Percentiles rank a stretch among this genome's conserved stretches.
These are phyloP conservation scores for Dalbergia oliveri DNA, from an alignment of 306 rosid genomes.

Conservation along the genomic window DNA sequence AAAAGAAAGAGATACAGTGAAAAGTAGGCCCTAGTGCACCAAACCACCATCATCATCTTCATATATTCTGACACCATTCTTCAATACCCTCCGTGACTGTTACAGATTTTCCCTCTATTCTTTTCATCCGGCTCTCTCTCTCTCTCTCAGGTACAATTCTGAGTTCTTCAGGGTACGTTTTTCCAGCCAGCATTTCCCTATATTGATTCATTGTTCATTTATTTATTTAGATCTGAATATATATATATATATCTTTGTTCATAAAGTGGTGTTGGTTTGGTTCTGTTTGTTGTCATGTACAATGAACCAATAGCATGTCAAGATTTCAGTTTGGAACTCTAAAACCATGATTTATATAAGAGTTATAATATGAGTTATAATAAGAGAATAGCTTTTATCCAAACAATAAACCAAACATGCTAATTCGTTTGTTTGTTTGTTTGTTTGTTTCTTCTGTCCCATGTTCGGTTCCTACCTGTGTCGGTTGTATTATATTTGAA, in stretches of 20 bases:
- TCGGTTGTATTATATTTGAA: slow-evolving; percentile 1
- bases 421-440: not conserved
- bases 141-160: slow-evolving; percentile 25
- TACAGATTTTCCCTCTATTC: not conserved
- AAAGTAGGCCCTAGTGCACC: not conserved
- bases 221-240: not conserved
- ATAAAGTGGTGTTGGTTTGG: not conserved
- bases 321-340: no score
- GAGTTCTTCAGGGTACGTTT: slow-evolving; percentile 47
- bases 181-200: not conserved
- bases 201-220: not conserved
- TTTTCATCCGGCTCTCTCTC: not conserved
- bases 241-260: not conserved
- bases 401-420: no score
- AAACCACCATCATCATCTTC: not conserved
- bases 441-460: not conserved
- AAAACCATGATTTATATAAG: no score
- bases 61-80: not conserved
- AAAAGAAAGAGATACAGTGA: not conserved
- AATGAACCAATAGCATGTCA: not conserved
- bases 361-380: no score
- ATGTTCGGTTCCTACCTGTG: not conserved
- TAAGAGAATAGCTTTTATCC: no score
- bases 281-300: not conserved
- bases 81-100: not conserved